Conservation (phyloP, 208 protist genomes). For the Herpetomonas tarakana region DNA sequence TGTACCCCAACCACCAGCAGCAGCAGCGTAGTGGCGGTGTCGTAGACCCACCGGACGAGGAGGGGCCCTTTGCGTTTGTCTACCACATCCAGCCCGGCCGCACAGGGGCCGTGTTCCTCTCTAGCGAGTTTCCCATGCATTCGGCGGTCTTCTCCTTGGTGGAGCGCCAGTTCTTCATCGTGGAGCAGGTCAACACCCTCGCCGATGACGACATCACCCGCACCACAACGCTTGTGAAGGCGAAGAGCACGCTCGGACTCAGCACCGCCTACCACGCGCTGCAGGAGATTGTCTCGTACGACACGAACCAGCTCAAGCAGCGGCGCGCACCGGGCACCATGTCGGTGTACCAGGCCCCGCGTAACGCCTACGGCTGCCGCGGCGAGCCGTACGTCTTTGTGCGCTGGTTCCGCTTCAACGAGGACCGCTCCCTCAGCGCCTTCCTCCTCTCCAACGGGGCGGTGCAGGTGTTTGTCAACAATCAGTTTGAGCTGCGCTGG, state of each 20-base stretch:
- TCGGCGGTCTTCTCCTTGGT: conserved; percentile 79
- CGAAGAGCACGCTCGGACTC: conserved; percentile 42
- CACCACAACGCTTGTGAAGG: conserved; percentile 44
- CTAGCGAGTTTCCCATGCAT: conserved; percentile 68
- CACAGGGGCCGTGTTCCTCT: conserved; percentile 79
- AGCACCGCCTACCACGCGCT: conserved; percentile 49
- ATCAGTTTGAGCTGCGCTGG: conserved; percentile 85
- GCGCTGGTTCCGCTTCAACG: conserved; percentile 86
- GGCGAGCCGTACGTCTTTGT: conserved; percentile 80
- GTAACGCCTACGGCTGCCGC: conserved; percentile 55
- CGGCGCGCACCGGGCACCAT: conserved; percentile 76
- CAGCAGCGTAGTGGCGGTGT: neutral
- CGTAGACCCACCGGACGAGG: conserved; percentile 16
- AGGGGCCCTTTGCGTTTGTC: conserved; percentile 63
- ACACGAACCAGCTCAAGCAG: conserved; percentile 82
- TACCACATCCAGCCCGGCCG: conserved; percentile 85
- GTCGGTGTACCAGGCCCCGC: conserved; percentile 73
- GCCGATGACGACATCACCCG: conserved; percentile 47
- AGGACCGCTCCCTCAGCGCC: conserved; percentile 52
- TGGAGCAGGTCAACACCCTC: conserved; percentile 56
- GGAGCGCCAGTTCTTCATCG: conserved; percentile 78
- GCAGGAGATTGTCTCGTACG: conserved; percentile 67
- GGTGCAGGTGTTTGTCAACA: conserved; percentile 77
- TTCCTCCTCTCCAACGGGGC: conserved; percentile 86
- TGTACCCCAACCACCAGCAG: conserved; percentile 36